Base-by-base conservation (phyloP, 148 eudicot genomes). In the Chenopodium berlandieri region DNA sequence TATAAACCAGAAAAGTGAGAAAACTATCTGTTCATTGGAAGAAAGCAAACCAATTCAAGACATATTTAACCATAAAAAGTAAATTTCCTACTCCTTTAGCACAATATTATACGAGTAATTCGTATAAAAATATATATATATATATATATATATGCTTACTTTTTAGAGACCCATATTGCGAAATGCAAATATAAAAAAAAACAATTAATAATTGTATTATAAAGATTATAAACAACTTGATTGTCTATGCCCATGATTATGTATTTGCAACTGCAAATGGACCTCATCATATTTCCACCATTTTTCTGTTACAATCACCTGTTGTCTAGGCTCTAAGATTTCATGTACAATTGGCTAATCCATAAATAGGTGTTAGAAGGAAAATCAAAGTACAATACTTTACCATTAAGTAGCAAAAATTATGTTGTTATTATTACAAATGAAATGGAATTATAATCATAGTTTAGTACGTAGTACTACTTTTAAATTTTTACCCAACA, bases 341-440 rank as follows among this genome's bases (percentile, higher is more conserved):
- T 78, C 68, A 48, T 72, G 64, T 60, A 30, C 27, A 67, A 84
- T 72, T 81, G 83, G 83, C 34, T 72, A 20, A 69, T 40, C 40
- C 48, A 79, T 71, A 64, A 77, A 76, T 63, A 82, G 80, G 32
- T 77, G 84, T 47, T 56, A 48, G 32, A 69, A 60, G 16, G 60
- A 69, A 32, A 71, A 6, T 22, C 20, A 78, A 78, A 71, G 83
- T 71, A 84, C 83, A 25, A 56, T 40, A 32, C 79, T 71, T 84
- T 50, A 54, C 58, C 17, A 25, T 62, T 20, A 71, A 71, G 81
- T 77, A 34, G 70, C 52, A 31, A 3, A 84, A 84, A 80, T 80
- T 80, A 80, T 84, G 69, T 80, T 65, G 63, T 77, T 77, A 81
- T 81, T 27, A 83, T 79, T 71, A 64, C 69, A n/a, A 63, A 22